phyloP scores from a whole-genome alignment of 352 stramenopile genomes.

The Phytophthora aleatoria region DNA sequence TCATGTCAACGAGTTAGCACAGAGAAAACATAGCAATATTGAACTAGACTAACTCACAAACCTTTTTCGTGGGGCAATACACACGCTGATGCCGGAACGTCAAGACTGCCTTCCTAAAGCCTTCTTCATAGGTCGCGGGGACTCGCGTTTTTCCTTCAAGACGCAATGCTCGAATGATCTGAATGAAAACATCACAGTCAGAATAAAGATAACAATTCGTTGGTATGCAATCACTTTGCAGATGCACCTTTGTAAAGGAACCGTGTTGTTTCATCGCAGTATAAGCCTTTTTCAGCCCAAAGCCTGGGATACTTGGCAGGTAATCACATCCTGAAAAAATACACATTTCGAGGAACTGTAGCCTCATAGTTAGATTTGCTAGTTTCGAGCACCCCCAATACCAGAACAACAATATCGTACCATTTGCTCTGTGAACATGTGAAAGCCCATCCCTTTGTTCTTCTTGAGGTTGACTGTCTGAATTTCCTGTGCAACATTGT shows the following conservation, averaged over 20 bases:
- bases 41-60: conserved; percentile 14
- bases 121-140: conserved; percentile 57
- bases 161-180: conserved; percentile 66
- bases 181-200: conserved; percentile 7
- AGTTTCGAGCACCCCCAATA: neutral
- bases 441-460: conserved; percentile 73
- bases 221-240: conserved; percentile 1
- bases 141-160: conserved; percentile 71
- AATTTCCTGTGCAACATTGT: conserved; percentile 89
- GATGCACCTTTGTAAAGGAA: conserved; percentile 57
- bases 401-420: conserved; percentile 32
- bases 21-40: neutral
- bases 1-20: conserved; percentile 5
- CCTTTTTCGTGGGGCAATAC: conserved; percentile 61
- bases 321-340: conserved; percentile 94
- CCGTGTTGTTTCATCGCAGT: conserved; percentile 74
- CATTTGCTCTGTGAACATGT: conserved; percentile 89
- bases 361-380: neutral
- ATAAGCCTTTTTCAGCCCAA: conserved; percentile 87
- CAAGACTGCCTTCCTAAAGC: conserved; percentile 62
- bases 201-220: neutral
- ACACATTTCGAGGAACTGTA: conserved; percentile 89
- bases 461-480: conserved; percentile 64
- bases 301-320: conserved; percentile 72
- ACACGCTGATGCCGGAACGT: conserved; percentile 80